Evolutionary conservation across 2,329 filamentous ascomycete species (phyloP).

Genomic region (Claviceps monticola): DNA sequence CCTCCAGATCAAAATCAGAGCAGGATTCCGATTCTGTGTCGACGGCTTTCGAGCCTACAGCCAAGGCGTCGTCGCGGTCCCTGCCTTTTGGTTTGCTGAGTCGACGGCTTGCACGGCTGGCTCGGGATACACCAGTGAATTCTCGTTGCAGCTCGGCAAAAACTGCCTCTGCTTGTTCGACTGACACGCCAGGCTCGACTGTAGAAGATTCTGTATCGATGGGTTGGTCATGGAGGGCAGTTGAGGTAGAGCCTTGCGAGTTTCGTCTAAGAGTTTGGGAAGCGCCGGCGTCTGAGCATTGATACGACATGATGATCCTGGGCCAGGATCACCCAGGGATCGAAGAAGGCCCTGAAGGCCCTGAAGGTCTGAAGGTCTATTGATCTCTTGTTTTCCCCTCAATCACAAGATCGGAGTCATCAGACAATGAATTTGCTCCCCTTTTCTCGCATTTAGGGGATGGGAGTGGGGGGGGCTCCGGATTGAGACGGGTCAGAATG

Average conservation of each 20-base stretch:
- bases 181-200: slow-evolving; percentile 39
- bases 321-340: too few species aligned
- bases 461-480: neutral
- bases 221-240: neutral
- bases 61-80: slow-evolving; percentile 46
- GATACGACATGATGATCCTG: neutral
- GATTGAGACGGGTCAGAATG: neutral
- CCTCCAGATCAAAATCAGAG: slow-evolving; percentile 58
- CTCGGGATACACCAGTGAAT: slow-evolving; percentile 41
- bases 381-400: neutral
- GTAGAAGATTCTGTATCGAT: neutral
- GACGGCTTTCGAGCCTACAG: slow-evolving; percentile 19
- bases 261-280: neutral
- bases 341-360: neutral
- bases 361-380: neutral
- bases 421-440: neutral
- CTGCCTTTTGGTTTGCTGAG: slow-evolving; percentile 11
- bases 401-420: neutral
- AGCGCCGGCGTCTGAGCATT: neutral
- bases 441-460: too few species aligned
- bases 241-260: slow-evolving; percentile 1
- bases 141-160: slow-evolving; percentile 54
- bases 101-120: slow-evolving; percentile 31
- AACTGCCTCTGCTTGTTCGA: slow-evolving; percentile 54
- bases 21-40: slow-evolving; percentile 33